Evolutionary conservation across 2,329 filamentous ascomycete genomes (phyloP), one percentile per base, ranked within the genome.

Genomic region (Diaporthe batatas): DNA sequence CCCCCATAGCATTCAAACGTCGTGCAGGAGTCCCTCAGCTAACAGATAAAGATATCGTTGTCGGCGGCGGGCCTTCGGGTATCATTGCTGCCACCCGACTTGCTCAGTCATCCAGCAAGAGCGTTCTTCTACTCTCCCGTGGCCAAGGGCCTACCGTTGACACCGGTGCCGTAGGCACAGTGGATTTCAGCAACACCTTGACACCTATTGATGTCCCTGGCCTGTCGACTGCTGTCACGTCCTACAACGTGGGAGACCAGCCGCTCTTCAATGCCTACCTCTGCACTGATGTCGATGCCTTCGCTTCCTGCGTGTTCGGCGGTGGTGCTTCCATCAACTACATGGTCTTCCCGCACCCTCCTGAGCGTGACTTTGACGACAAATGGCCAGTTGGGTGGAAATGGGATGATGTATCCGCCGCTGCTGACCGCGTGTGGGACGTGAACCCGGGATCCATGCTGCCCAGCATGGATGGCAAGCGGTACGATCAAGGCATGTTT

Each of bases 321-420:
- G 59, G 59, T 6, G 59, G 59, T 51, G 59, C 59, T 18, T 10
- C 59, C 29, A 65, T 65, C 42, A 65, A 65, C 29, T 65, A 65
- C 21, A 65, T 65, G 62, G 62, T 65, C 2, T 65, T 65, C 44
- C 62, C 62, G 5, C 62, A 44, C 16, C 62, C 62, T 5, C 62
- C 62, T 14, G 62, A 36, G 62, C 62, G 47, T 25, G 80, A 81
- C 75, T 81, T 79, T 51, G 73, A 65, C 44, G 62, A 80, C 67
- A 77, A 77, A 55, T 80, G 77, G 78, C 79, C 79, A 1, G 72
- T 73, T 21, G 79, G 78, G 36, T 80, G 79, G 79, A 76, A 76
- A 68, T 77, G 77, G 70, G 70, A 72, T 6, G 79, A 80, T 11
- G 72, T 79, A 39, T 67, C 72, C 4, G 70, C 72, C 1, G 78